Evolutionary conservation across 495 filamentous ascomycete species (phyloP), one percentile per base, ranked within the genome.

Genomic region (Tetracladium setigerum): DNA sequence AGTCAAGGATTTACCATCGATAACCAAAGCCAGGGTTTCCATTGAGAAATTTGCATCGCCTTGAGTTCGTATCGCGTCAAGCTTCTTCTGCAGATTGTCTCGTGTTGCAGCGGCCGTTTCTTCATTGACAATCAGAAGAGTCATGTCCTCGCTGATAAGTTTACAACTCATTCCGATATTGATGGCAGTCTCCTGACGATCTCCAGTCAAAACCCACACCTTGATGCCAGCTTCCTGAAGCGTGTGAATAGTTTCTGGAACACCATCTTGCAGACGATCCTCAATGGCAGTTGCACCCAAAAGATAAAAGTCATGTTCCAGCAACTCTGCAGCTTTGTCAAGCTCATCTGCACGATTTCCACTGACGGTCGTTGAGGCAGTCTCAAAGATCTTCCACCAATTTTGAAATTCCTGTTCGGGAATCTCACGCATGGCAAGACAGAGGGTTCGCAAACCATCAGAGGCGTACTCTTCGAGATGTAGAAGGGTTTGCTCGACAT

Each of bases 81-180:
- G 70, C 56, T 99, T 99, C 73, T 95, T 96, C 44, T 86, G 74
- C 32, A 99, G 63, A 55, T 90, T 95, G 43, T 89, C 82, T 31
- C 86, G 70, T 2, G 94, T 97, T 13, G 78, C 84, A 19, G 68
- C 64, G 9, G 86, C 68, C 24, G 60, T 76, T 43, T 95, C 89
- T 60, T 99, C 91, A 56, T 99, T 99, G 58, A 99, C 74, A 60
- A 99, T 95, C 43, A 99, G 71, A 11, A 99, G 73, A 47, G 90
- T 95, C 94, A 99, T 99, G 53, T 99, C 94, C 63, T 99, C 94
- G 39, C 89, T 95, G 38, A 99, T 89, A 18, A 99, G 75, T 69
- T 96, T 97, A 67, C 94, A 99, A 58, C 88, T 95, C 94, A 99
- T 99, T 47, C 94, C 94, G 57, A 99, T 99, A 60, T 99, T 99